These are phyloP conservation scores for Neonectria ditissima DNA, from an alignment of 2,329 filamentous ascomycete species.

Conservation along the genomic window DNA sequence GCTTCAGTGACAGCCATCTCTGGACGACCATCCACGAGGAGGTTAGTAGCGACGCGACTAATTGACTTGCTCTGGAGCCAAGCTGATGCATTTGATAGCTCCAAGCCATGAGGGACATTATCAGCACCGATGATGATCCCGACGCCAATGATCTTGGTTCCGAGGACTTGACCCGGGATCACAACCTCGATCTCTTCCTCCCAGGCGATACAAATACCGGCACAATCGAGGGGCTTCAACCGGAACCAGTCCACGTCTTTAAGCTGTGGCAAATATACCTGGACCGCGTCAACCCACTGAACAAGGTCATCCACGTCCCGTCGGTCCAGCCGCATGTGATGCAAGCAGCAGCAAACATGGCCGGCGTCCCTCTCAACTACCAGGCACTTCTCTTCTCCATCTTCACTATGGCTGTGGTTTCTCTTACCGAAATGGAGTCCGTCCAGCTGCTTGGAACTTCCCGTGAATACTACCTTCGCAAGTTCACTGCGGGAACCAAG, in stretches of 20 bases:
- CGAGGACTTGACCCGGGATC: background rate
- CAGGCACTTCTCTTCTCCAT: slow-evolving; percentile 73
- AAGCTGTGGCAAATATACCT: slow-evolving; percentile 79
- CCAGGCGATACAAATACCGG: background rate
- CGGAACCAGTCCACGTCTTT: slow-evolving; percentile 65
- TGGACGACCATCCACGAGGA: background rate
- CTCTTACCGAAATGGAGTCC: slow-evolving; percentile 67
- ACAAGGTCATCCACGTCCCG: slow-evolving; percentile 77
- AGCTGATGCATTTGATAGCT: background rate
- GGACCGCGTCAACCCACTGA: slow-evolving; percentile 77
- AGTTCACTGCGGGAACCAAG: slow-evolving; percentile 62
- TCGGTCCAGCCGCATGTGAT: slow-evolving; percentile 73
- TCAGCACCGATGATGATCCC: background rate
- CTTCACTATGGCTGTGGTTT: slow-evolving; percentile 69
- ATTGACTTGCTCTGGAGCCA: background rate
- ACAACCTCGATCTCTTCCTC: background rate
- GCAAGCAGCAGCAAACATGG: slow-evolving; percentile 66
- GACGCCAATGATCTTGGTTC: too few relatives aligned
- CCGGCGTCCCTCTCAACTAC: slow-evolving; percentile 63
- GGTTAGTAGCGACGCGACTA: background rate
- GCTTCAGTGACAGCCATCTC: background rate
- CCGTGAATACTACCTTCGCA: slow-evolving; percentile 60
- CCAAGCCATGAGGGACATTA: background rate
- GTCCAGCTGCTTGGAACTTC: slow-evolving; percentile 59
- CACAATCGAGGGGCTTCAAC: background rate